Evolutionary conservation across 2,329 filamentous ascomycete genomes (phyloP), one percentile per base, ranked within the genome.

Genomic region (Chaetomium olivaceum): DNA sequence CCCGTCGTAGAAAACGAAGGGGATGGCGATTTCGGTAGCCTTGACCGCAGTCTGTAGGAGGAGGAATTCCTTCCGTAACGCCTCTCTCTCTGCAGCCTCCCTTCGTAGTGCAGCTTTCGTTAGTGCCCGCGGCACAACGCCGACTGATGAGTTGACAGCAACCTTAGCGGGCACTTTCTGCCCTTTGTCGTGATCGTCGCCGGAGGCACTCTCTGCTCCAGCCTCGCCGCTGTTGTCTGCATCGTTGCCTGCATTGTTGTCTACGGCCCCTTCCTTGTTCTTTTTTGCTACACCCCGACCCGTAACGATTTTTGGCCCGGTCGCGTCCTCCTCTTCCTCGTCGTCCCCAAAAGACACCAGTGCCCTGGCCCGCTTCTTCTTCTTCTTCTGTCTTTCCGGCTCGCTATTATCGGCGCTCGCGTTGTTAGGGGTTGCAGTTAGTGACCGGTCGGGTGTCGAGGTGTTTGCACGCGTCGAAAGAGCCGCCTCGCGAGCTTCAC

Each of bases 1-100:
- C 19, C 95, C 95, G 71, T 98, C 94, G 79, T 97, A 98, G 76
- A 98, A 98, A 3, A 98, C 92, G 77, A 98, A 99, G 0, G 95
- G 95, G 36, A 99, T 89, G 19, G 91, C 84, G 62, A 99, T 91
- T 74, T 97, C 93, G 9, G 93, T 93, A 23, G 87, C 87, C 79
- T 96, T 97, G 70, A 98, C 91, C 0, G 89, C 87, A 68, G 96
- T 92, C 75, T 97, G 95, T 65, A 94, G 85, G 11, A 82, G 82
- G 55, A 96, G 76, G 73, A 97, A 99, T 74, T 98, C 89, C 68
- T 89, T 91, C 11, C 91, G 85, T 58, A 94, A 80, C 16, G 85
- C 79, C 72, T 95, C 92, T 69, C 91, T 85, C 69, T 91, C 87
- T 64, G 89, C 85, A 7, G 90, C 89, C 74, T 95, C 94, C 27